Evolutionary conservation across 2,329 filamentous ascomycete species (phyloP).

Genomic region (Geosmithia putterillii): DNA sequence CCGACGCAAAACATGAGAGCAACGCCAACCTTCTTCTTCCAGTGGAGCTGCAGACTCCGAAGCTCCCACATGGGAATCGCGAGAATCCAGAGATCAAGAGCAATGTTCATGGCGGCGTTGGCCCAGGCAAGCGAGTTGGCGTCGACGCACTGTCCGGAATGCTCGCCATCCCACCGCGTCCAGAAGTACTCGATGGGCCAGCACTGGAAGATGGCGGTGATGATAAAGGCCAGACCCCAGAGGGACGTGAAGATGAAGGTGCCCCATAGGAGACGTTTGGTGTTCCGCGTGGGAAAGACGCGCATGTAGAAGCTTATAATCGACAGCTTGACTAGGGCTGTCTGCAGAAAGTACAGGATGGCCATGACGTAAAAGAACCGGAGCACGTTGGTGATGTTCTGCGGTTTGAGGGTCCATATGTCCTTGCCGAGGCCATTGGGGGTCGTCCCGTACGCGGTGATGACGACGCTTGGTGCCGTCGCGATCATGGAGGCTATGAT

Average conservation of each 20-base stretch:
- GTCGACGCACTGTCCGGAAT: constrained; percentile 33
- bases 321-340: constrained; percentile 35
- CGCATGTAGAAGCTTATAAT: constrained; percentile 42
- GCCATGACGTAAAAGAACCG: constrained; percentile 29
- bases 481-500: constrained; percentile 4
- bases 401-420: constrained; percentile 32
- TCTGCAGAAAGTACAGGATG: constrained; percentile 30
- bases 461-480: constrained; percentile 11
- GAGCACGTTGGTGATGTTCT: constrained; percentile 28
- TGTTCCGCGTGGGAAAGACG: constrained; percentile 30
- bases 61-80: constrained; percentile 35
- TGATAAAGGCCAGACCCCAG: constrained; percentile 27
- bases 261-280: constrained; percentile 27
- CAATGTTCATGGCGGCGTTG: constrained; percentile 39
- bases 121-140: constrained; percentile 36
- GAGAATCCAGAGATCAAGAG: constrained; percentile 38
- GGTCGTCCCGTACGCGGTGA: constrained; percentile 15
- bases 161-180: constrained; percentile 35
- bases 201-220: constrained; percentile 37
- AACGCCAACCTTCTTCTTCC: constrained; percentile 35
- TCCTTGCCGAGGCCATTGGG: constrained; percentile 34
- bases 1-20: constrained; percentile 38
- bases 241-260: constrained; percentile 25
- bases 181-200: constrained; percentile 38
- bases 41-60: constrained; percentile 25